Evolutionary conservation across 2,329 filamentous ascomycete species (phyloP), one percentile per base, ranked within the genome.

Genomic region (Hypoxylon sp.): DNA sequence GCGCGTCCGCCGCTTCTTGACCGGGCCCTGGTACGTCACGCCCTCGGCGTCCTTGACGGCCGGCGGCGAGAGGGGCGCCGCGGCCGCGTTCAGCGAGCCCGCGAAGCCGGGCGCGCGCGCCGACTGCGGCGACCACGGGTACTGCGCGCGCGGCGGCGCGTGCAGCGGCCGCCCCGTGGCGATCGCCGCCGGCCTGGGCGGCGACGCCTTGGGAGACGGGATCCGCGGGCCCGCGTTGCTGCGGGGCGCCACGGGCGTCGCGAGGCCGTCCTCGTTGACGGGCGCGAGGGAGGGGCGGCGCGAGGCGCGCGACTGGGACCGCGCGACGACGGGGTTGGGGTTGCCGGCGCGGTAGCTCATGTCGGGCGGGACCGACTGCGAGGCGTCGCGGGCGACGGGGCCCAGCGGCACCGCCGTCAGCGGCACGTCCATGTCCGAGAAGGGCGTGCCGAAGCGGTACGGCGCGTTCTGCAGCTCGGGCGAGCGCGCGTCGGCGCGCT

Each of bases 1-100:
- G 70, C 87, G 88, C 27, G 89, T 96, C 78, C 92, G 92, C 71
- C 94, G 91, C 81, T 96, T 97, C 81, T 92, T 93, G 87, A 99
- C 96, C 75, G 88, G 92, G 1, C 95, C 95, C 46, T 90, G 85
- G 74, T 93, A 91, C 27, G 85, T 84, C 62, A 89, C 76, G 54
- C 86, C 85, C 49, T 81, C 77, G 47, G 73, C 70, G 56, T 75
- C 73, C 18, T 73, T 73, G 67, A 73, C 64, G 66, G 50, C 60
- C 31, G 63, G 66, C 50, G 10, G 61, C 18, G 48, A 65, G 55
- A 38, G 60, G 61, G 46, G 48, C 60, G 63, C 55, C 24, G 38
- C 5, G 18, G 1, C 6, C 7, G 38, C 15, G 9, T n/a, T n/a
- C n/a, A n/a, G 20, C 11, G 18, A 6, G 3, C 10, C 18, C 37